Percentiles rank a stretch among this genome's conserved stretches.
phyloP scores from a whole-genome alignment of 2,329 filamentous ascomycete genomes.

The Trichoderma endophyticum region DNA sequence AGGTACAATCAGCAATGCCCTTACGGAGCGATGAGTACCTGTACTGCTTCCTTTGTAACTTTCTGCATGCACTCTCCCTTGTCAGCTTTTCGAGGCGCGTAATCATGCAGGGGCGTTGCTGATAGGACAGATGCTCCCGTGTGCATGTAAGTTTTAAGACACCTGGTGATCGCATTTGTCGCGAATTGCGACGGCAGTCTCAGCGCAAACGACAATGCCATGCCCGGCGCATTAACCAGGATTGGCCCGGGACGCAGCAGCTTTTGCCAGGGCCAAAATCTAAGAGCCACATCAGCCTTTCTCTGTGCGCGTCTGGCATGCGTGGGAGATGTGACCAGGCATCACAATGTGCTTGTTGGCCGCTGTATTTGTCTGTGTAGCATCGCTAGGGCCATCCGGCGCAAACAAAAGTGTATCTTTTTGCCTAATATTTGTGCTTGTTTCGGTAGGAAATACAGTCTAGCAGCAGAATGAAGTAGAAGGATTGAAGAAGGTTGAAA shows the following conservation, averaged over 20 bases:
- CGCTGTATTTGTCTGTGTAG: not conserved
- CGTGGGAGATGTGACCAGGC: not conserved
- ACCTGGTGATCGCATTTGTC: constrained; percentile 5
- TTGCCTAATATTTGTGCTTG: not conserved
- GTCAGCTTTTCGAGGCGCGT: constrained; percentile 1
- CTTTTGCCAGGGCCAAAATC: not conserved
- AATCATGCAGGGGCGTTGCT: constrained; percentile 12
- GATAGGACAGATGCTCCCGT: constrained; percentile 10
- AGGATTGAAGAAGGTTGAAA: not conserved
- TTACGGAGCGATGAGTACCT: not conserved
- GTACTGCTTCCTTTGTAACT: not conserved
- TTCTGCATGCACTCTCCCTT: constrained; percentile 10
- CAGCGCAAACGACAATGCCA: not conserved
- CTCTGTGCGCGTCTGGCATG: not conserved
- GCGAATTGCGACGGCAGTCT: constrained; percentile 4
- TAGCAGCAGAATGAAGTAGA: not conserved
- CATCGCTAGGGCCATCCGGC: not conserved
- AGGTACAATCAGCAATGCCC: not conserved
- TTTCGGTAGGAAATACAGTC: not conserved
- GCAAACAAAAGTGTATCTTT: not conserved
- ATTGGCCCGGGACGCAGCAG: constrained; percentile 6
- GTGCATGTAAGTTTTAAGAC: constrained; percentile 2
- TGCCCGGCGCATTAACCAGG: not conserved
- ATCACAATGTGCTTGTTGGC: not conserved
- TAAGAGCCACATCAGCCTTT: not conserved